A percentile compares a stretch with the other conserved stretches of the same genome.
These are phyloP conservation scores for Moesziomyces sp. DNA, from an alignment of 1,284 basidiomycete genomes.

Conservation along the genomic window DNA sequence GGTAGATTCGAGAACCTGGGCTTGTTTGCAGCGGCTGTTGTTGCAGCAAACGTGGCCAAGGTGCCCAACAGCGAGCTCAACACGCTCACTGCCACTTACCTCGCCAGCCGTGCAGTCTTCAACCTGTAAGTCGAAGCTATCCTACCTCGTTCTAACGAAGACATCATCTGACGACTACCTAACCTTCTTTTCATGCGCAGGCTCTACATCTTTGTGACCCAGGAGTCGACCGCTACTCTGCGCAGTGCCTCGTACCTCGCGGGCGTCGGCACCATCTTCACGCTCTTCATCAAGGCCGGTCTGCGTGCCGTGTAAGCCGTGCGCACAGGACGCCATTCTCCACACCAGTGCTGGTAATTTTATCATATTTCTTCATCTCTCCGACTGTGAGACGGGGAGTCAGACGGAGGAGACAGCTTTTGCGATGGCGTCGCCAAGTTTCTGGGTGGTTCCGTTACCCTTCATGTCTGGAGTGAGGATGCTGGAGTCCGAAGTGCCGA, in stretches of 20 bases:
- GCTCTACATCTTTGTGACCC: slow-evolving; percentile 36
- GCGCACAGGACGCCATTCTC: background rate
- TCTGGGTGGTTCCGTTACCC: slow-evolving; percentile 32
- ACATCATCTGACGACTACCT: no score
- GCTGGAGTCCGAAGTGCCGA: slow-evolving; percentile 14
- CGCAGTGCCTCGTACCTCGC: slow-evolving; percentile 24
- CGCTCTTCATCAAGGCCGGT: slow-evolving; percentile 49
- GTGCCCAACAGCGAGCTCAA: slow-evolving; percentile 55
- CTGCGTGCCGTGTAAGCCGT: slow-evolving; percentile 14
- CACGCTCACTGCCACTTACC: slow-evolving; percentile 43
- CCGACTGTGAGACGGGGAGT: background rate
- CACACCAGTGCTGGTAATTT: no score
- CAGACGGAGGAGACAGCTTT: slow-evolving; percentile 21
- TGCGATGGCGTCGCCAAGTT: slow-evolving; percentile 45
- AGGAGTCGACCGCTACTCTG: slow-evolving; percentile 20
- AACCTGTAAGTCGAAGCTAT: slow-evolving; percentile 34
- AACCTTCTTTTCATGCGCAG: slow-evolving; percentile 15
- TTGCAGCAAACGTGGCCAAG: slow-evolving; percentile 54
- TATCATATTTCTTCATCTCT: no score
- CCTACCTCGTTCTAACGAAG: no score
- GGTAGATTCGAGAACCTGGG: slow-evolving; percentile 40
- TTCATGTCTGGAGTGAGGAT: slow-evolving; percentile 50
- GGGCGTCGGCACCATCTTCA: slow-evolving; percentile 45
- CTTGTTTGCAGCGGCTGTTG: slow-evolving; percentile 37
- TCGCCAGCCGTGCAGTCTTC: slow-evolving; percentile 49